Evolutionary conservation across 2,329 filamentous ascomycete genomes (phyloP).

Genomic region (Epichloe brachyelytri): DNA sequence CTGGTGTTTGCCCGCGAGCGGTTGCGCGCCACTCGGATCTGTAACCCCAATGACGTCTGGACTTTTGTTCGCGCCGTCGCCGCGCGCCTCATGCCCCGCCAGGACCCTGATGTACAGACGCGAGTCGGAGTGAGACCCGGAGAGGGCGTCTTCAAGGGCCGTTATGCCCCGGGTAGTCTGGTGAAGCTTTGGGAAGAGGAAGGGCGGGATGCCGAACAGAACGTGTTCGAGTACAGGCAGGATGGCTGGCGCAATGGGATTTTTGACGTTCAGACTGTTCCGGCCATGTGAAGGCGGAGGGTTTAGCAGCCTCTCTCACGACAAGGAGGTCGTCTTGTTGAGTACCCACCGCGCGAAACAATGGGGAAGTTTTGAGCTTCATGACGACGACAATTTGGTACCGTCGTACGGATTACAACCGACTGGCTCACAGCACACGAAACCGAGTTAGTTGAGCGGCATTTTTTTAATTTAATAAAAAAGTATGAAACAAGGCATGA

Average conservation of each 20-base stretch:
- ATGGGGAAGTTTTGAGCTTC: too few species aligned
- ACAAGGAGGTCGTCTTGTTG: too few species aligned
- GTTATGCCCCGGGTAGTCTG: conserved; percentile 81
- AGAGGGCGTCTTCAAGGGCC: conserved; percentile 57
- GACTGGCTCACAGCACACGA: too few species aligned
- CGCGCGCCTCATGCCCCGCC: conserved; percentile 57
- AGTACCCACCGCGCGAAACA: too few species aligned
- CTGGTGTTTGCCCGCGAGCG: conserved; percentile 77
- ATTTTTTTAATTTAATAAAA: too few species aligned
- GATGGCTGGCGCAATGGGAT: conserved; percentile 76
- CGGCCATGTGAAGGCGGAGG: conserved; percentile 1
- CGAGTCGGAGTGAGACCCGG: conserved; percentile 54
- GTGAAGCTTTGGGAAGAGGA: conserved; percentile 85
- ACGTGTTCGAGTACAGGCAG: conserved; percentile 58
- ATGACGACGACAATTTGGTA: too few species aligned
- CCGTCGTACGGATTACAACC: too few species aligned
- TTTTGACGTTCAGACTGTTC: conserved; percentile 44
- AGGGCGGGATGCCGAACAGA: conserved; percentile 54
- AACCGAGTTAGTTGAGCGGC: too few species aligned
- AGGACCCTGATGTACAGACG: conserved; percentile 65
- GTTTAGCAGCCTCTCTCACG: too few species aligned
- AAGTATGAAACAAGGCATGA: too few species aligned
- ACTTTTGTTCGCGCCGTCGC: conserved; percentile 75
- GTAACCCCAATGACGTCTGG: conserved; percentile 61
- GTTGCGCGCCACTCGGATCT: conserved; percentile 71